phyloP scores from a whole-genome alignment of 129 eudicot species.

The Escallonia rubra region DNA sequence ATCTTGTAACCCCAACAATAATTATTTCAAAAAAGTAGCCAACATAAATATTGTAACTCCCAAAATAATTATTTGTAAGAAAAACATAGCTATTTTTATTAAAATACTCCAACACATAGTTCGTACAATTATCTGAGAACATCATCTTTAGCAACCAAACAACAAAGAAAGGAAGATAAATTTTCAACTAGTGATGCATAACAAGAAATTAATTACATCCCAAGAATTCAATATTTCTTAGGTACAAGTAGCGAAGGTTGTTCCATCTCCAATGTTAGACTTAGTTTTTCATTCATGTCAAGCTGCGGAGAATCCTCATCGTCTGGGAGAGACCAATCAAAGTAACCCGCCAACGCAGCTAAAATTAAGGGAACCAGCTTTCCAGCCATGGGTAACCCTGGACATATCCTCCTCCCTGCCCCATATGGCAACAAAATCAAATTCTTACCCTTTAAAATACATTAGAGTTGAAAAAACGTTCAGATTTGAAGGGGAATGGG shows the following conservation, averaged over 20 bases:
- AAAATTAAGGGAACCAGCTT: conserved; percentile 20
- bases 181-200: too few relatives aligned
- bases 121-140: too few relatives aligned
- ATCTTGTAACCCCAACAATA: too few relatives aligned
- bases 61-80: too few relatives aligned
- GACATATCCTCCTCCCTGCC: conserved; percentile 41
- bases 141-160: too few relatives aligned
- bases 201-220: too few relatives aligned
- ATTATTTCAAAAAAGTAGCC: too few relatives aligned
- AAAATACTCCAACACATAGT: too few relatives aligned
- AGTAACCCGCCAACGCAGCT: conserved; percentile 21
- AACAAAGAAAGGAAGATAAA: too few relatives aligned
- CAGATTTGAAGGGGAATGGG: conserved; percentile 29
- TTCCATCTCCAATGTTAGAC: conserved; percentile 20
- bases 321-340: conserved; percentile 27
- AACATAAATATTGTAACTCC: too few relatives aligned
- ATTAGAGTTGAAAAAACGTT: conserved; percentile 29
- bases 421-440: conserved; percentile 29
- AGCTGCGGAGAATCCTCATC: conserved; percentile 15
- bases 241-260: conserved; percentile 15
- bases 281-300: conserved; percentile 27
- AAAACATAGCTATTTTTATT: too few relatives aligned
- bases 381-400: conserved; percentile 28
- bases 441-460: conserved; percentile 20
- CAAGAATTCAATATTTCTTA: too few relatives aligned